A percentile compares a stretch with the other conserved stretches of the same genome.
Conservation (phyloP, 2,329 filamentous ascomycete genomes). For the Colletotrichum liriopes region DNA sequence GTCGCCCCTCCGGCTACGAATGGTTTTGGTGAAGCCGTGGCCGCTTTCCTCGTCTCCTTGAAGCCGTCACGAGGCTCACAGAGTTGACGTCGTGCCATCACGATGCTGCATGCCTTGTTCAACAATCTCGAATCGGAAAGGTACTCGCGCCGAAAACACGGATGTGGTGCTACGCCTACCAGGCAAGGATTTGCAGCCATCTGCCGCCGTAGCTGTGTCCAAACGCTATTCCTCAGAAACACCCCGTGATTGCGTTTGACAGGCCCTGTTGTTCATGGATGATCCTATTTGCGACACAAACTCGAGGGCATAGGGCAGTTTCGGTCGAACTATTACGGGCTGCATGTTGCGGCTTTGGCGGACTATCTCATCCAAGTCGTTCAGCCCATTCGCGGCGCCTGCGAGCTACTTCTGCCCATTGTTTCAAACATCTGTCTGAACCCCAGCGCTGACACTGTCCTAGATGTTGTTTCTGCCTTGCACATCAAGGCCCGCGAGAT, state of each 20-base stretch:
- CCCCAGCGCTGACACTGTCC: neutral
- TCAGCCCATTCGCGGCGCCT: neutral
- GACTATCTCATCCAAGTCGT: neutral
- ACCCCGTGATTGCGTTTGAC: conserved; percentile 18
- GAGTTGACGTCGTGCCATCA: neutral
- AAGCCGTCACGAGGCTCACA: neutral
- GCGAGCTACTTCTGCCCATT: neutral
- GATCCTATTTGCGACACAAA: conserved; percentile 19
- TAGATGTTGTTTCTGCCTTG: conserved; percentile 7
- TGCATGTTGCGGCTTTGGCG: neutral
- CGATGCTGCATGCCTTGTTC: neutral
- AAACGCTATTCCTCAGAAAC: conserved; percentile 1
- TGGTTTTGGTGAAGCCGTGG: neutral
- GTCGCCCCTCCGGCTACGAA: neutral
- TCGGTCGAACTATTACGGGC: neutral
- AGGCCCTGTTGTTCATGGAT: conserved; percentile 10
- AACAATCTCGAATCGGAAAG: neutral
- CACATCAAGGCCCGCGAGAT: neutral
- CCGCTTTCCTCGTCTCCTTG: neutral
- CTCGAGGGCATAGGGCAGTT: neutral
- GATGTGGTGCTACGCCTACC: neutral
- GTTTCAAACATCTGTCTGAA: neutral
- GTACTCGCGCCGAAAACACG: neutral
- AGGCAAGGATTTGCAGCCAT: neutral
- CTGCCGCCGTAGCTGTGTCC: neutral